Conservation (phyloP, 2,329 filamentous ascomycete species). For the Geosmithia putterillii region DNA sequence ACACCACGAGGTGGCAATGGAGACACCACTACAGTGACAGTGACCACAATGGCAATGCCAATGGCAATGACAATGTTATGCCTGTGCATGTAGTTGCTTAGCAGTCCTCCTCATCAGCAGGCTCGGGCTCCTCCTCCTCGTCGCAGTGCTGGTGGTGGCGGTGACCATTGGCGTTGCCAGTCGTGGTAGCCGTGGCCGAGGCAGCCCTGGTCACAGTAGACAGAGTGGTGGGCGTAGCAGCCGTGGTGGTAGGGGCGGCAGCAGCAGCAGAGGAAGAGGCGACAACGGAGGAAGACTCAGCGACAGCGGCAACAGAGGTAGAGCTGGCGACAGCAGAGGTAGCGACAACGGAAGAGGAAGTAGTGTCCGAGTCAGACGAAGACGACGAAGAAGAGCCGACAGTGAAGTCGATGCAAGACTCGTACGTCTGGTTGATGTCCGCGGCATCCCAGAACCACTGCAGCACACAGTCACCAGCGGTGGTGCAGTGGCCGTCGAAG, state of each 20-base stretch:
- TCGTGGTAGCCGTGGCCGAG: neutral
- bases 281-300: conserved; percentile 3
- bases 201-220: neutral
- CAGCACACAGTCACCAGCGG: conserved; percentile 36
- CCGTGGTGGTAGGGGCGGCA: conserved; percentile 2
- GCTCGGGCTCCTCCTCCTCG: neutral
- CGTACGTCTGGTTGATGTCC: conserved; percentile 46
- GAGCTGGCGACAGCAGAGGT: neutral
- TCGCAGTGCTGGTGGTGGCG: too few species aligned
- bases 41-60: too few species aligned
- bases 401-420: conserved; percentile 48
- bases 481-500: conserved; percentile 30
- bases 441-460: conserved; percentile 52
- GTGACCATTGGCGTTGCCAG: too few species aligned
- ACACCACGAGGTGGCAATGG: too few species aligned
- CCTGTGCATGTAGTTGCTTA: too few species aligned
- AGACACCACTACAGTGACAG: too few species aligned
- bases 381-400: conserved; percentile 6
- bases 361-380: neutral
- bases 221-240: conserved; percentile 2
- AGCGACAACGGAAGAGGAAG: neutral
- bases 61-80: too few species aligned
- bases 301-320: neutral
- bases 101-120: too few species aligned
- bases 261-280: neutral